Percentiles rank a stretch among this genome's conserved stretches.
phyloP scores from a whole-genome alignment of 148 eudicot species.

The Chenopodium formosanum region DNA sequence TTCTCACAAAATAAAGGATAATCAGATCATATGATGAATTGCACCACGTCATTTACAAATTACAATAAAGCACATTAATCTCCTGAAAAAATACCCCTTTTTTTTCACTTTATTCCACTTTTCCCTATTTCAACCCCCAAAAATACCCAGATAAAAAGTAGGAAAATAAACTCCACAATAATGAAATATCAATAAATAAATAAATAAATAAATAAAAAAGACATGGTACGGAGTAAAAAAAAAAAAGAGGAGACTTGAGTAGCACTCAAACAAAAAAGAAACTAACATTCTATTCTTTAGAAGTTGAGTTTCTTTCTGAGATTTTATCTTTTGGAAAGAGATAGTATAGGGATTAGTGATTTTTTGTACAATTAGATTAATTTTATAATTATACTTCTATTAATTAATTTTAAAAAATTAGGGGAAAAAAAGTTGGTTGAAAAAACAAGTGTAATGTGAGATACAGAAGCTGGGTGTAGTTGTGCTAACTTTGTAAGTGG shows the following conservation, averaged over 20 bases:
- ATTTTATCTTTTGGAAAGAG: slow-evolving; percentile 13
- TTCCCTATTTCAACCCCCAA: neutral
- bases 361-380: no score
- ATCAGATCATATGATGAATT: neutral
- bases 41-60: neutral
- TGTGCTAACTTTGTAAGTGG: slow-evolving; percentile 29
- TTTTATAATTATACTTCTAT: neutral
- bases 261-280: slow-evolving; percentile 22
- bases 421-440: slow-evolving; percentile 19
- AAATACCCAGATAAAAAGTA: neutral
- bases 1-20: neutral
- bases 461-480: neutral
- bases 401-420: no score
- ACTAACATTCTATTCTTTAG: slow-evolving; percentile 10
- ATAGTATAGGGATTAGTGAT: slow-evolving; percentile 22
- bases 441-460: slow-evolving; percentile 18
- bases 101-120: neutral
- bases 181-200: neutral
- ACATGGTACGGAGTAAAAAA: no score
- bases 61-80: neutral
- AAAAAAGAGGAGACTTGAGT: slow-evolving; percentile 24
- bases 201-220: no score
- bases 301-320: neutral
- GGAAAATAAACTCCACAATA: neutral
- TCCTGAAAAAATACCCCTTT: neutral